Conservation (phyloP, 2,329 filamentous ascomycete species). For the Diaporthe amygdali region DNA sequence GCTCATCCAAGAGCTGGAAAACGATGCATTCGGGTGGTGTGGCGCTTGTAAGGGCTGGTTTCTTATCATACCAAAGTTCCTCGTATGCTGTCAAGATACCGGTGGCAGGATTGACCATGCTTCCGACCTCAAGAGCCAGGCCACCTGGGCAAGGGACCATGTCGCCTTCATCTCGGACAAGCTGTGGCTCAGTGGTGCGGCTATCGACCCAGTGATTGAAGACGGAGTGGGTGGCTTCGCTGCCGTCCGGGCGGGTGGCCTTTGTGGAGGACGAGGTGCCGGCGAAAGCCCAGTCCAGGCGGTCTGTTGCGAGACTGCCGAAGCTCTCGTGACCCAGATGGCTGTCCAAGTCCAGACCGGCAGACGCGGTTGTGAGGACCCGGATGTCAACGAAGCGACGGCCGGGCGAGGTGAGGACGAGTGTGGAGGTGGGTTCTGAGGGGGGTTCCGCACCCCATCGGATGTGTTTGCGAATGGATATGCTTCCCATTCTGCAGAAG, state of each 20-base stretch:
- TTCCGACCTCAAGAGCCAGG: constrained; percentile 60
- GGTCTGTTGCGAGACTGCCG: constrained; percentile 23
- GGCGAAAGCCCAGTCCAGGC: constrained; percentile 71
- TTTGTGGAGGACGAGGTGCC: constrained; percentile 53
- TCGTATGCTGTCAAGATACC: constrained; percentile 62
- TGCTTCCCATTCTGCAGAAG: constrained; percentile 43
- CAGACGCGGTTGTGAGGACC: constrained; percentile 39
- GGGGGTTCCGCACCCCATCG: constrained; percentile 58
- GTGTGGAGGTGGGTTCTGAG: constrained; percentile 66
- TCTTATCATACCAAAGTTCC: constrained; percentile 66
- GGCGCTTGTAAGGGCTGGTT: constrained; percentile 26
- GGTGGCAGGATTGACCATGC: constrained; percentile 63
- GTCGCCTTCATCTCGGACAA: constrained; percentile 59
- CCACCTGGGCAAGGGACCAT: constrained; percentile 52
- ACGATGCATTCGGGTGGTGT: constrained; percentile 41
- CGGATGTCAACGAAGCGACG: constrained; percentile 68
- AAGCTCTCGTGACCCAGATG: neutral
- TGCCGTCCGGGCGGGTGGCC: constrained; percentile 32
- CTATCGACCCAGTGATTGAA: constrained; percentile 69
- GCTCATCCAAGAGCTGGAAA: constrained; percentile 42
- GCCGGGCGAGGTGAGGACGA: constrained; percentile 66
- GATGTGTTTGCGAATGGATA: constrained; percentile 65
- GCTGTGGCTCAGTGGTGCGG: constrained; percentile 44
- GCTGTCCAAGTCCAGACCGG: neutral
- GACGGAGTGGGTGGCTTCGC: constrained; percentile 39